Evolutionary conservation across 1,284 basidiomycete species (phyloP).

Genomic region (Cronartium quercuum): DNA sequence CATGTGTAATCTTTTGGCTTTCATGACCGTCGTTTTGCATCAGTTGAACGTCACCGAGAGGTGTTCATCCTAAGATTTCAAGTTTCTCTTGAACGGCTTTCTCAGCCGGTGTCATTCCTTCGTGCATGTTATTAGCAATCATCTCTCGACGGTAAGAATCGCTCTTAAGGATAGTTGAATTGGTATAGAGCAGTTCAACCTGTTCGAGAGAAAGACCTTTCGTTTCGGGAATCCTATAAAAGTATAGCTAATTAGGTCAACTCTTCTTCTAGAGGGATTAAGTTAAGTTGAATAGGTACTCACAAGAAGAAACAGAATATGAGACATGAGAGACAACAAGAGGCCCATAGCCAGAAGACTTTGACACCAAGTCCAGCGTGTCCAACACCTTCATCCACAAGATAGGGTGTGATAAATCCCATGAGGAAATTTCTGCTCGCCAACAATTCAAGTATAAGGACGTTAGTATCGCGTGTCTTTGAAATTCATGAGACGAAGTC

Average conservation of each 20-base stretch:
- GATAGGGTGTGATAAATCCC: conserved; percentile 64
- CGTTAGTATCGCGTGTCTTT: neutral
- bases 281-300: neutral
- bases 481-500: neutral
- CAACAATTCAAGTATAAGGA: neutral
- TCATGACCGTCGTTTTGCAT: no score
- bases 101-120: conserved; percentile 32
- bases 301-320: conserved; percentile 43
- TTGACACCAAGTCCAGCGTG: conserved; percentile 65
- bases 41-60: no score
- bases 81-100: conserved; percentile 36
- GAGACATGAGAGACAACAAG: conserved; percentile 43
- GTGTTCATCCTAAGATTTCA: neutral
- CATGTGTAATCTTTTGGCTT: no score
- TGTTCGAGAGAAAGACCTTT: conserved; percentile 57
- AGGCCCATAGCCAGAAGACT: conserved; percentile 62
- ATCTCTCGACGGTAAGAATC: conserved; percentile 24
- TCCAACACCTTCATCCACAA: conserved; percentile 59
- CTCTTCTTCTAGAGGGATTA: neutral
- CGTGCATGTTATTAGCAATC: conserved; percentile 33
- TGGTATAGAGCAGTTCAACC: conserved; percentile 37
- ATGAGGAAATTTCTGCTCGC: conserved; percentile 55
- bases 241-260: neutral
- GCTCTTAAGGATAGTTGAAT: conserved; percentile 31
- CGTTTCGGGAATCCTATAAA: conserved; percentile 51